Evolutionary conservation across 805 yeast species (phyloP).

Genomic region (Debaryomyces maramus): DNA sequence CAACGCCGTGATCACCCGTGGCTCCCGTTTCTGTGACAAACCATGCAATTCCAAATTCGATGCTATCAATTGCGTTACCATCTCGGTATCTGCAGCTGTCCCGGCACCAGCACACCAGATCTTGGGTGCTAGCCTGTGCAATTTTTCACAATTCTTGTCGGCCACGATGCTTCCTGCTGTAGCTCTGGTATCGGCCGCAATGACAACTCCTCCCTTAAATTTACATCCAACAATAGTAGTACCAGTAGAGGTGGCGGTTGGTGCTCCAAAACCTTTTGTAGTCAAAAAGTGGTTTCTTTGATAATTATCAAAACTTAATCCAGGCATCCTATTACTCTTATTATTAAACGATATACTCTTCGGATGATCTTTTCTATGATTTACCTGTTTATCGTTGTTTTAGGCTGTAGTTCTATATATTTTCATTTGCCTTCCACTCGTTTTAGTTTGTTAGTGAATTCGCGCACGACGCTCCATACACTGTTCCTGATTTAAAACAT

Average conservation of each 20-base stretch:
- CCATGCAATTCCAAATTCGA: slow-evolving; percentile 91
- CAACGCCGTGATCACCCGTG: slow-evolving; percentile 90
- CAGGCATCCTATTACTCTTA: slow-evolving; percentile 58
- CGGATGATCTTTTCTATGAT: no score
- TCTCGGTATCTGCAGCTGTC: slow-evolving; percentile 99
- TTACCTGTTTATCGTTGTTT: not conserved
- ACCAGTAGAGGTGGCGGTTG: slow-evolving; percentile 95
- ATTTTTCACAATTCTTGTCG: slow-evolving; percentile 95
- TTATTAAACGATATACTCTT: not conserved
- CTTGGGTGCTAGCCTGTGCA: slow-evolving; percentile 84
- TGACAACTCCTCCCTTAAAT: slow-evolving; percentile 90
- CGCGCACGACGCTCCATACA: slow-evolving; percentile 3
- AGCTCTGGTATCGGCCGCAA: slow-evolving; percentile 99
- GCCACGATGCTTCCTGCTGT: slow-evolving; percentile 96
- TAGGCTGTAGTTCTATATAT: not conserved
- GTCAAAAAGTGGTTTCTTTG: slow-evolving; percentile 82
- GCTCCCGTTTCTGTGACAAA: slow-evolving; percentile 77
- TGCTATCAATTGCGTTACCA: slow-evolving; percentile 91
- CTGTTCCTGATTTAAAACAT: no score
- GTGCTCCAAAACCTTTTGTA: slow-evolving; percentile 70
- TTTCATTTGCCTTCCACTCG: slow-evolving; percentile 4
- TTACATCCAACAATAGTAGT: slow-evolving; percentile 98
- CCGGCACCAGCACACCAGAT: slow-evolving; percentile 99
- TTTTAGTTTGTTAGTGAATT: slow-evolving; percentile 1
- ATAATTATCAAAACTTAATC: slow-evolving; percentile 88